Conservation (phyloP, 768 basidiomycete genomes). For the Hygrocybe coccinea region DNA sequence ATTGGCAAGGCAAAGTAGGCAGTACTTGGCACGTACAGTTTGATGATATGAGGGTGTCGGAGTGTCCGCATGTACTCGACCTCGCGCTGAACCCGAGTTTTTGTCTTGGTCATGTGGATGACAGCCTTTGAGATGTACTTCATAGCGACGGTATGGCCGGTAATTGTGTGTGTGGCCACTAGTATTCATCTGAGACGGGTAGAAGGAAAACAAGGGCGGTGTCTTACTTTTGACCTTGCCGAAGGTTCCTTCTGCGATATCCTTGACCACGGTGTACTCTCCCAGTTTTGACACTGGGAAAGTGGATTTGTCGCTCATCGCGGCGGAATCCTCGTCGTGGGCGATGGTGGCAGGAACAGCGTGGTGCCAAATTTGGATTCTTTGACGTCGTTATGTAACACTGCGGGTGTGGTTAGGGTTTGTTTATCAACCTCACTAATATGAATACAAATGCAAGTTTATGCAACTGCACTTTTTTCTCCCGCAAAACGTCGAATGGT, state of each 20-base stretch:
- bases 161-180: slow-evolving; percentile 94
- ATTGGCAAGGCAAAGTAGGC: slow-evolving; percentile 12
- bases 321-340: slow-evolving; percentile 10
- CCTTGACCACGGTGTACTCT: slow-evolving; percentile 81
- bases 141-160: slow-evolving; percentile 95
- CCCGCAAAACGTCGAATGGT: too few species aligned
- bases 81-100: slow-evolving; percentile 86
- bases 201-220: background rate
- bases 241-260: slow-evolving; percentile 95
- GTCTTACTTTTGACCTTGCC: slow-evolving; percentile 97
- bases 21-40: slow-evolving; percentile 58
- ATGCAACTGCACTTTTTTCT: too few species aligned
- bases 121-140: slow-evolving; percentile 95
- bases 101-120: slow-evolving; percentile 87
- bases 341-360: background rate
- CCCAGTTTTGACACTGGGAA: slow-evolving; percentile 74
- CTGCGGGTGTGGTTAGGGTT: slow-evolving; percentile 1
- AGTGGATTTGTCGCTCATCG: slow-evolving; percentile 31
- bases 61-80: slow-evolving; percentile 96
- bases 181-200: slow-evolving; percentile 5
- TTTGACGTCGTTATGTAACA: background rate
- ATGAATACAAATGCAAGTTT: too few species aligned
- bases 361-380: background rate
- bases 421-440: background rate
- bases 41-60: slow-evolving; percentile 95